Base-by-base conservation (phyloP, 2,329 filamentous ascomycete species). In the Diaporthe citriasiana region DNA sequence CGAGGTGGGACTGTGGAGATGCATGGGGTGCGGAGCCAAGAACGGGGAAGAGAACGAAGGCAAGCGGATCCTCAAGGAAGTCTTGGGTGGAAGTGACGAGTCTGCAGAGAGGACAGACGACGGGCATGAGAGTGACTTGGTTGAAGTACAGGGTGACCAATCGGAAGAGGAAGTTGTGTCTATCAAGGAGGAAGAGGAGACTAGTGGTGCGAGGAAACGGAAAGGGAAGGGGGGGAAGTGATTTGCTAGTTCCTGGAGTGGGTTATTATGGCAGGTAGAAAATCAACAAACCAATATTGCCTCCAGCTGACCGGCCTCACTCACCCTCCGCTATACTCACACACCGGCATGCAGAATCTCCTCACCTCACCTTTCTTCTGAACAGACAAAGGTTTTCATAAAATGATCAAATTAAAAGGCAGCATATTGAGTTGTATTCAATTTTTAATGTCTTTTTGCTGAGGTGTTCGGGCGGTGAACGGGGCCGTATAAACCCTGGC, bases 1-100 rank as follows among this genome's bases (percentile, higher is more conserved):
- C 51, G 95, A 98, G 69, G 80, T 99, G 0, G 97, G 96, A 2
- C 87, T 88, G 75, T 99, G 97, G 97, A 91, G 92, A 75, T 99
- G 97, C 82, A 93, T 94, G 81, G 90, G 90, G n/a, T 99, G 97
- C 80, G 92, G 93, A 13, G 87, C 91, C 1, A 89, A 89, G 85
- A 99, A 99, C 81, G 96, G 96, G 0, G 90, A 93, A 79, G 90
- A 95, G 78, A 94, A 93, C 75, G 94, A 96, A 81, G 90, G 91
- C 12, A 90, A 91, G 77, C 91, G 92, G 80, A 92, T 96, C 69
- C 87, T 96, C 63, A 89, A 90, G 56, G 91, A 93, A 79, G 90
- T 95, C 0, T 81, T 91, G 2, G 81, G 76, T 33, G 78, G 80
- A 33, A 63, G 68, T 5, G 75, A 75, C 42, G 76, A 78, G 7